Conservation (phyloP, 805 yeast species). For the Metschnikowia proteae region DNA sequence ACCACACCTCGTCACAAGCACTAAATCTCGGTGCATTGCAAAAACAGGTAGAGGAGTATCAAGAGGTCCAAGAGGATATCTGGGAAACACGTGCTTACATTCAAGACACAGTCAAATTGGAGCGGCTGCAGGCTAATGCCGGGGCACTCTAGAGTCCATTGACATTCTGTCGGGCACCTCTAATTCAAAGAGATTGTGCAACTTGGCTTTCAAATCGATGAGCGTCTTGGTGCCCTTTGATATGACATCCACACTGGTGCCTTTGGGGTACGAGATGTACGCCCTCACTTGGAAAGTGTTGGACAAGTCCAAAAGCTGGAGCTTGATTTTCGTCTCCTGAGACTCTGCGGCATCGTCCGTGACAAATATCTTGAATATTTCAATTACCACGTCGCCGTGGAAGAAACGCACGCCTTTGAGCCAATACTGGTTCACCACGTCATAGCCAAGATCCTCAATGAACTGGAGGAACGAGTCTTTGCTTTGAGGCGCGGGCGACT, state of each 20-base stretch:
- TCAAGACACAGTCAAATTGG: conserved; percentile 6
- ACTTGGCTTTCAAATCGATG: conserved; percentile 56
- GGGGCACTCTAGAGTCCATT: conserved; percentile 72
- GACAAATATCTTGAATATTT: conserved; percentile 47
- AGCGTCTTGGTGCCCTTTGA: conserved; percentile 63
- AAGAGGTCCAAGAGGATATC: background rate
- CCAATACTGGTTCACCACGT: conserved; percentile 58
- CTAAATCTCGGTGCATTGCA: conserved; percentile 20
- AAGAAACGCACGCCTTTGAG: conserved; percentile 58
- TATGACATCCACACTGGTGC: conserved; percentile 72
- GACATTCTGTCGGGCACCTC: conserved; percentile 71
- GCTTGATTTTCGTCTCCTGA: conserved; percentile 25
- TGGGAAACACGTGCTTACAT: background rate
- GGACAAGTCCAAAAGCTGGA: conserved; percentile 48
- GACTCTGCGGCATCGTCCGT: conserved; percentile 28
- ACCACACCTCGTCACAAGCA: conserved; percentile 25
- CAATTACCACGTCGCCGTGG: conserved; percentile 58
- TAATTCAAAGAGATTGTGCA: conserved; percentile 64
- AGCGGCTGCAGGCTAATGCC: conserved; percentile 1
- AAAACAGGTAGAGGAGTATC: conserved; percentile 9
- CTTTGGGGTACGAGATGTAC: conserved; percentile 63
- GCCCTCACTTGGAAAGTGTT: conserved; percentile 59
- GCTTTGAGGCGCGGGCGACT: background rate
- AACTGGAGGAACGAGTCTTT: conserved; percentile 40
- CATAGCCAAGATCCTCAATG: conserved; percentile 69